phyloP scores from a whole-genome alignment of 768 basidiomycete species.

The Tephrocybe sp. region DNA sequence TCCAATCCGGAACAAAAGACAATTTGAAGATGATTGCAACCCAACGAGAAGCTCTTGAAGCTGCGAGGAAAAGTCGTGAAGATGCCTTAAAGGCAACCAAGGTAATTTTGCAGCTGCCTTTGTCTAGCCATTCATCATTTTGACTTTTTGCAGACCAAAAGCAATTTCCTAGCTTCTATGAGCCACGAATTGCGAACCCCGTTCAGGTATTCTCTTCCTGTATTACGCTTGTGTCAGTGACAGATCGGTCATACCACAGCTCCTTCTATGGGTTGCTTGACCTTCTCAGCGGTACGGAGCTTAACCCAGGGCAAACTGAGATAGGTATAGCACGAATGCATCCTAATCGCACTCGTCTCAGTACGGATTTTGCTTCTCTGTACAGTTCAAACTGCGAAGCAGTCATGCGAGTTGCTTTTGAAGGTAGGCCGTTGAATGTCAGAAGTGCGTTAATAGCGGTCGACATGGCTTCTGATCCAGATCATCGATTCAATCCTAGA shows the following conservation, averaged over 20 bases:
- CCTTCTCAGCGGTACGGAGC: constrained; percentile 68
- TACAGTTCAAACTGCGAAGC: constrained; percentile 73
- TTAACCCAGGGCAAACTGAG: constrained; percentile 68
- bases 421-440: no score
- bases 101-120: constrained; percentile 32
- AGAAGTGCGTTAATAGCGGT: no score
- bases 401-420: constrained; percentile 72
- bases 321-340: constrained; percentile 46
- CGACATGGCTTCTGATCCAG: constrained; percentile 31
- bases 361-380: neutral
- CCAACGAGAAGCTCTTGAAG: constrained; percentile 68
- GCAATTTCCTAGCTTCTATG: constrained; percentile 77
- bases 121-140: neutral
- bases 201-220: constrained; percentile 50
- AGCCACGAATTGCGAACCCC: constrained; percentile 78
- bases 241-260: constrained; percentile 27
- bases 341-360: neutral
- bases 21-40: constrained; percentile 79
- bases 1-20: constrained; percentile 71
- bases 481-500: constrained; percentile 81
- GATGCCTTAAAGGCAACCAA: constrained; percentile 75
- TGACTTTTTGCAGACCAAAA: constrained; percentile 57
- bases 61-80: constrained; percentile 67
- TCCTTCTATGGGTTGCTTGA: constrained; percentile 79
- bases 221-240: neutral